Percentiles rank a stretch among this genome's conserved stretches.
These are phyloP conservation scores for Hyaloperonospora arabidopsidis DNA, from an alignment of 352 stramenopile genomes.

Conservation along the genomic window DNA sequence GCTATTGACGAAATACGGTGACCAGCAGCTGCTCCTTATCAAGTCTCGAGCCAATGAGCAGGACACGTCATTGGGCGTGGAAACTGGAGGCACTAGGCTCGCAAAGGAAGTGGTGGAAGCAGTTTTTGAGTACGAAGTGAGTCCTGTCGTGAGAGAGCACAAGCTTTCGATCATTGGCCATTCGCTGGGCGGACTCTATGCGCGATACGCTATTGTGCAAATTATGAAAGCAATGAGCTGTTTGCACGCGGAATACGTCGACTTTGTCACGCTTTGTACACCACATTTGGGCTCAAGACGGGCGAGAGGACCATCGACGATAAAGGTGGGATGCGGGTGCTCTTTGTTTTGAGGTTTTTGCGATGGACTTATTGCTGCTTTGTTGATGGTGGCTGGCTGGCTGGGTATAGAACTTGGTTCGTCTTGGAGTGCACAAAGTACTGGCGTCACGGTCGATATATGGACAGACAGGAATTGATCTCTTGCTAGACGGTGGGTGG, in stretches of 20 bases:
- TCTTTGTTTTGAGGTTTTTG: not conserved
- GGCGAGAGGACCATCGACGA: conserved; percentile 45
- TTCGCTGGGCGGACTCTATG: conserved; percentile 72
- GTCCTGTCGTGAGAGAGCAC: conserved; percentile 39
- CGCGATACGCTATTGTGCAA: conserved; percentile 54
- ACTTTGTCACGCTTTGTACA: conserved; percentile 75
- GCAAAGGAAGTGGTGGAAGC: conserved; percentile 53
- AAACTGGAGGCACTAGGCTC: conserved; percentile 53
- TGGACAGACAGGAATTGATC: conserved; percentile 64
- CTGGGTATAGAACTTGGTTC: conserved; percentile 72
- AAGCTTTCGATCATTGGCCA: conserved; percentile 66
- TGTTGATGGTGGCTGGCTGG: no score
- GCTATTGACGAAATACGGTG: conserved; percentile 37
- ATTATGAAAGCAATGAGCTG: conserved; percentile 45
- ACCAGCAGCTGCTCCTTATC: conserved; percentile 52
- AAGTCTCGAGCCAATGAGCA: conserved; percentile 54
- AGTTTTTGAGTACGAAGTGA: conserved; percentile 56
- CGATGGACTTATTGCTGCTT: conserved; percentile 5
- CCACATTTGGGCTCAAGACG: conserved; percentile 66
- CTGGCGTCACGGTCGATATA: conserved; percentile 56
- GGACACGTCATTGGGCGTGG: conserved; percentile 59
- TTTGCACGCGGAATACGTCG: conserved; percentile 61
- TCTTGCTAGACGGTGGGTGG: conserved; percentile 44
- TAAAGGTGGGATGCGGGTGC: conserved; percentile 41
- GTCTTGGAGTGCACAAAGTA: conserved; percentile 64